Conservation (phyloP, 2,329 filamentous ascomycete genomes). For the Rhinocladiella similis region DNA sequence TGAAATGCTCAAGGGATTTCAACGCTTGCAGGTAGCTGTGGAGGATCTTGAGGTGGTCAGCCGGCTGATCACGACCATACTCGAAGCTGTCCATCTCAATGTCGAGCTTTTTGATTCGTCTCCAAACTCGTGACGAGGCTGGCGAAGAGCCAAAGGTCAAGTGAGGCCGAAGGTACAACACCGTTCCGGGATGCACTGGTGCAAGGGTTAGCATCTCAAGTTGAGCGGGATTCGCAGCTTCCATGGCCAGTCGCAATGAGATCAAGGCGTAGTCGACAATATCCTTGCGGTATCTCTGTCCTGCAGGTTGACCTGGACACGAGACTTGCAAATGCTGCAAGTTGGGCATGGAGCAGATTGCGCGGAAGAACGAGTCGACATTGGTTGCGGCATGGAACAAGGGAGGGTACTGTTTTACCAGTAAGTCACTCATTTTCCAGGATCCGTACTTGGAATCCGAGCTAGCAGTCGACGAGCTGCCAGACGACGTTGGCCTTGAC, state of each 20-base stretch:
- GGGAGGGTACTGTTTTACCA: constrained; percentile 84
- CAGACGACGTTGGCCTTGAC: constrained; percentile 59
- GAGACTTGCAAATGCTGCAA: constrained; percentile 73
- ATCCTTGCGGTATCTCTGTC: constrained; percentile 71
- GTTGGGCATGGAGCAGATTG: constrained; percentile 67
- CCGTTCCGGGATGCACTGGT: constrained; percentile 71
- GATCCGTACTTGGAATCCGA: constrained; percentile 73
- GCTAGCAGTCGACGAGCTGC: constrained; percentile 31
- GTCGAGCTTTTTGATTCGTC: constrained; percentile 71
- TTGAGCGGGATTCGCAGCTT: constrained; percentile 66
- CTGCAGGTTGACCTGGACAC: constrained; percentile 70
- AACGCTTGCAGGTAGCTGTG: constrained; percentile 78
- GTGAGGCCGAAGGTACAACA: constrained; percentile 74
- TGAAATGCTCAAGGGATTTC: constrained; percentile 65
- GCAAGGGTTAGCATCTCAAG: constrained; percentile 71
- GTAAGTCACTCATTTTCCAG: constrained; percentile 73
- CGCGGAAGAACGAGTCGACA: constrained; percentile 77
- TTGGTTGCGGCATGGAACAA: constrained; percentile 89
- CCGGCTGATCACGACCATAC: constrained; percentile 60
- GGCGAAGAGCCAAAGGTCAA: constrained; percentile 74
- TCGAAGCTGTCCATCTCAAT: constrained; percentile 73
- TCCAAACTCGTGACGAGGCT: constrained; percentile 70
- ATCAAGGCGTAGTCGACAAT: constrained; percentile 88
- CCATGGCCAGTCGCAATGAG: constrained; percentile 79
- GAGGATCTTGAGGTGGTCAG: constrained; percentile 74